Evolutionary conservation across 2,329 filamentous ascomycete genomes (phyloP).

Genomic region (Coniochaeta sp.): DNA sequence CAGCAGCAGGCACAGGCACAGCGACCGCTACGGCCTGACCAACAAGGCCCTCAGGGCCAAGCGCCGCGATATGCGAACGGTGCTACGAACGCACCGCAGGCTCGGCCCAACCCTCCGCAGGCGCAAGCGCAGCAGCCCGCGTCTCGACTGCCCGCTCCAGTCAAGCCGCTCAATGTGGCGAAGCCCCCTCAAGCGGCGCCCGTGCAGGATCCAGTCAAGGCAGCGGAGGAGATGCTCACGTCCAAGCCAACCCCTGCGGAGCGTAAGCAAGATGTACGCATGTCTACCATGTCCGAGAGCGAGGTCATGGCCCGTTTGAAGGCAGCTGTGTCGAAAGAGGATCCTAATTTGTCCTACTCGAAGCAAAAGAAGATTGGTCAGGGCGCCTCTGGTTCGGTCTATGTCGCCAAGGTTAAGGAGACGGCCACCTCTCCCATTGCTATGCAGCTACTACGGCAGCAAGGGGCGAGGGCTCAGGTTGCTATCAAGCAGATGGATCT

Average conservation of each 20-base stretch:
- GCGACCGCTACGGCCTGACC: constrained; percentile 39
- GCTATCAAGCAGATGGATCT: constrained; percentile 99
- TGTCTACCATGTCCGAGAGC: constrained; percentile 96
- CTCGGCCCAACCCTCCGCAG: constrained; percentile 35
- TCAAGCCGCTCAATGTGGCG: constrained; percentile 75
- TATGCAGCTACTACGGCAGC: constrained; percentile 67
- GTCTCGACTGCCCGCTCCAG: constrained; percentile 52
- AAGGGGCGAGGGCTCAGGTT: constrained; percentile 79
- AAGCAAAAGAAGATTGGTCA: constrained; percentile 99
- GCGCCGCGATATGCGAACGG: constrained; percentile 53
- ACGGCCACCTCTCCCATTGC: constrained; percentile 75
- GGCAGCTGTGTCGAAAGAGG: constrained; percentile 91
- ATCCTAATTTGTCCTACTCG: constrained; percentile 90
- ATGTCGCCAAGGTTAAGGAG: constrained; percentile 93
- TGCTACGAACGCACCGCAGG: constrained; percentile 42
- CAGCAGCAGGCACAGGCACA: constrained; percentile 35
- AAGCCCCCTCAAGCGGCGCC: constrained; percentile 45
- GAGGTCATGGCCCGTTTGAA: constrained; percentile 96
- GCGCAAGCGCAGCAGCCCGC: constrained; percentile 32
- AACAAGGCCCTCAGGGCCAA: constrained; percentile 30
- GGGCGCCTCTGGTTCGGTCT: constrained; percentile 94
- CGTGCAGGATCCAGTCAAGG: constrained; percentile 66
- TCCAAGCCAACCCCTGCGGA: constrained; percentile 68
- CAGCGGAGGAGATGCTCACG: constrained; percentile 81
- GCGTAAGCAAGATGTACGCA: constrained; percentile 86